These are phyloP conservation scores for Euphrasia confusa DNA, from an alignment of 257 asterid species.

Conservation along the genomic window DNA sequence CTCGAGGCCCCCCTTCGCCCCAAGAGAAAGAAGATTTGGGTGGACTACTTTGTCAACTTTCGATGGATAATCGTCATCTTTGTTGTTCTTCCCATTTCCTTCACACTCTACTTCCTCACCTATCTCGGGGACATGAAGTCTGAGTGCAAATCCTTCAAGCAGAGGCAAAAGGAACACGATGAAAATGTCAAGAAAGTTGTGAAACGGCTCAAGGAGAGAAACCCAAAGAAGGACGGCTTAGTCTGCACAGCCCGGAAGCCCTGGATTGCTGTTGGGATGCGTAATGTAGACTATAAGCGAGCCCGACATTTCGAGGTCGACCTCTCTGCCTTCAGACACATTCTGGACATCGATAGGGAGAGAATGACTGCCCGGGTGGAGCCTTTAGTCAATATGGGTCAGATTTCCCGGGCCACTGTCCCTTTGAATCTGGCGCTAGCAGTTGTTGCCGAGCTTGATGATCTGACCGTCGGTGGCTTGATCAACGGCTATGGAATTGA, in stretches of 20 bases:
- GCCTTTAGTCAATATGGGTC: slow-evolving; percentile 97
- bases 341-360: slow-evolving; percentile 65
- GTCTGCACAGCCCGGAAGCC: slow-evolving; percentile 94
- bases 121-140: slow-evolving; percentile 79
- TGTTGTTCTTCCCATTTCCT: slow-evolving; percentile 78
- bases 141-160: slow-evolving; percentile 66
- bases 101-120: slow-evolving; percentile 60
- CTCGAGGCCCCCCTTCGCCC: slow-evolving; percentile 92
- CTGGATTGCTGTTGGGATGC: slow-evolving; percentile 81
- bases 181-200: slow-evolving; percentile 40
- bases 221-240: slow-evolving; percentile 50
- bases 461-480: slow-evolving; percentile 89
- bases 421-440: slow-evolving; percentile 87
- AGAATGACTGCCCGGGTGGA: slow-evolving; percentile 84
- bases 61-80: slow-evolving; percentile 91
- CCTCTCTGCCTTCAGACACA: slow-evolving; percentile 75
- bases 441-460: slow-evolving; percentile 95
- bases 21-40: slow-evolving; percentile 80
- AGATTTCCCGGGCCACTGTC: slow-evolving; percentile 77
- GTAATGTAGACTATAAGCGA: slow-evolving; percentile 87
- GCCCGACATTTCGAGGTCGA: slow-evolving; percentile 94
- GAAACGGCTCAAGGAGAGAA: slow-evolving; percentile 45
- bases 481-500: slow-evolving; percentile 93
- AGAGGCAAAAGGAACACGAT: slow-evolving; percentile 45
- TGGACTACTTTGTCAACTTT: slow-evolving; percentile 74